These are phyloP conservation scores for Pseudogymnoascus sp. DNA, from an alignment of 2,329 filamentous ascomycete genomes.

Conservation along the genomic window DNA sequence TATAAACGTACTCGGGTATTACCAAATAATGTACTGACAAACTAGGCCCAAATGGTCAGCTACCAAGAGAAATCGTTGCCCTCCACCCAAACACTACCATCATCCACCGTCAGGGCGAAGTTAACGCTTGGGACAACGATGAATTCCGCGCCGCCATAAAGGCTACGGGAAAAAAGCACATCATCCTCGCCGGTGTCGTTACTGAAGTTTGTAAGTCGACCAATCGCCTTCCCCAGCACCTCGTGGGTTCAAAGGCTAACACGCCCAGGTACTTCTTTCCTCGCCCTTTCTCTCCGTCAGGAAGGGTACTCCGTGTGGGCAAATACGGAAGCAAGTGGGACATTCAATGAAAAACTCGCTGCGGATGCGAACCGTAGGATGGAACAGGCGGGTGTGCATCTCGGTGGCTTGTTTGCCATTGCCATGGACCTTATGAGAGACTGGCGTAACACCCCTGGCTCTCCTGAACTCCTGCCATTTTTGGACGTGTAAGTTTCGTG, in stretches of 20 bases:
- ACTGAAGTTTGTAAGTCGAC: slow-evolving; percentile 57
- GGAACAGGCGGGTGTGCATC: slow-evolving; percentile 55
- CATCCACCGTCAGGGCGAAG: slow-evolving; percentile 60
- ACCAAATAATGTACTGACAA: slow-evolving; percentile 2
- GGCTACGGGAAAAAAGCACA: slow-evolving; percentile 56
- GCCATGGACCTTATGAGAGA: slow-evolving; percentile 27
- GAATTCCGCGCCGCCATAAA: slow-evolving; percentile 58
- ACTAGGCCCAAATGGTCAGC: slow-evolving; percentile 58
- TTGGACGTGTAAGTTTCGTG: slow-evolving; percentile 41
- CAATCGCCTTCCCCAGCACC: not conserved
- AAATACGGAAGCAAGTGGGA: slow-evolving; percentile 63
- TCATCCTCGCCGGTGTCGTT: slow-evolving; percentile 63
- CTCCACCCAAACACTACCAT: slow-evolving; percentile 60
- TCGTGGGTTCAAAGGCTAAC: not conserved
- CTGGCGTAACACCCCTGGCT: slow-evolving; percentile 35
- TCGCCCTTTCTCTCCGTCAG: slow-evolving; percentile 60
- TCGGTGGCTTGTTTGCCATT: slow-evolving; percentile 26
- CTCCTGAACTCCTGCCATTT: slow-evolving; percentile 50
- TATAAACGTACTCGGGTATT: no score
- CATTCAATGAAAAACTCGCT: slow-evolving; percentile 50
- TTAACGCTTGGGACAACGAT: slow-evolving; percentile 68
- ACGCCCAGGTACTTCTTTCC: slow-evolving; percentile 53
- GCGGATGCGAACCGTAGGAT: slow-evolving; percentile 59
- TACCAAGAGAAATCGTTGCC: slow-evolving; percentile 59
- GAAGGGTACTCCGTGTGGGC: slow-evolving; percentile 67